phyloP scores from a whole-genome alignment of 257 asterid genomes.

The Coffea canephora region DNA sequence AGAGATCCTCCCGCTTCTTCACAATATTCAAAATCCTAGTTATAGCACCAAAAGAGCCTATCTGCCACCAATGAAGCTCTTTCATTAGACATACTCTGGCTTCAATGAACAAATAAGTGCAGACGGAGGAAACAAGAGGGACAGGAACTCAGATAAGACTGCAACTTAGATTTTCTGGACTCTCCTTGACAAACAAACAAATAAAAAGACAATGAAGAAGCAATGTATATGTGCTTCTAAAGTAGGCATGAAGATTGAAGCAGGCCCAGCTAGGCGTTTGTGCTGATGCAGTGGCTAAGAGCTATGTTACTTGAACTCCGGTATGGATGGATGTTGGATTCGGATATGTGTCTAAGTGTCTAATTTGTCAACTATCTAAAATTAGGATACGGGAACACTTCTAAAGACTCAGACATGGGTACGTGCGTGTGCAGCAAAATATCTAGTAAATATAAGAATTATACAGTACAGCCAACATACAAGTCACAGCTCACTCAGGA shows the following conservation, averaged over 20 bases:
- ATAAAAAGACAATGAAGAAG: not conserved
- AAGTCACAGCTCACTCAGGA: too few species aligned
- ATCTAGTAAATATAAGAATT: too few species aligned
- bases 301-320: too few species aligned
- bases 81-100: conserved; percentile 33
- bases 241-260: not conserved
- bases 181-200: not conserved
- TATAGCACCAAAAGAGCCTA: conserved; percentile 92
- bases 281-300: too few species aligned
- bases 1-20: conserved; percentile 78
- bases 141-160: not conserved
- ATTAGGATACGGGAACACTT: too few species aligned
- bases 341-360: too few species aligned
- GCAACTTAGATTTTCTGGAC: not conserved
- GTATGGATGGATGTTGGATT: too few species aligned
- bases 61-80: conserved; percentile 58
- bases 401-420: too few species aligned
- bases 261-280: not conserved
- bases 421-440: too few species aligned
- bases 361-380: too few species aligned
- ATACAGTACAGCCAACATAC: too few species aligned
- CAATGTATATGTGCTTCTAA: not conserved
- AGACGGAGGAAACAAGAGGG: not conserved
- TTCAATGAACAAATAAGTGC: not conserved
- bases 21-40: conserved; percentile 84